These are phyloP conservation scores for Mycena filopes DNA, from an alignment of 768 basidiomycete species.

Conservation along the genomic window DNA sequence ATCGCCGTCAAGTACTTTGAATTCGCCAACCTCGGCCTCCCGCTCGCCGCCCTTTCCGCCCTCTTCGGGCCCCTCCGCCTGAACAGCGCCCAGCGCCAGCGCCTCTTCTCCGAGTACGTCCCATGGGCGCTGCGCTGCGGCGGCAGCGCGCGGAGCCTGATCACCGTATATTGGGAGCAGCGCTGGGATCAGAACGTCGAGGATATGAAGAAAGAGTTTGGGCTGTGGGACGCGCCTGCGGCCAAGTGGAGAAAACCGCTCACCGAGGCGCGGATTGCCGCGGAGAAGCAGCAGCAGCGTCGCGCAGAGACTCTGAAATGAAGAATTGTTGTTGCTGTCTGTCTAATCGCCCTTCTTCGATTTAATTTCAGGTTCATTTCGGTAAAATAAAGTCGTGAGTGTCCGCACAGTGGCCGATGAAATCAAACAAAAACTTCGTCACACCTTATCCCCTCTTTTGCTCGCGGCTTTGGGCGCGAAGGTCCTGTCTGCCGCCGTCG, in stretches of 20 bases:
- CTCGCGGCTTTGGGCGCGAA: too few relatives aligned
- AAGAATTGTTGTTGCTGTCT: neutral
- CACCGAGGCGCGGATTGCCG: conserved; percentile 67
- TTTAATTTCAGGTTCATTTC: conserved; percentile 33
- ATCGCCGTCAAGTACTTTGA: conserved; percentile 96
- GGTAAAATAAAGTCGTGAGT: conserved; percentile 20
- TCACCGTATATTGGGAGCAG: conserved; percentile 96
- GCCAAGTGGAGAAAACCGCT: conserved; percentile 76
- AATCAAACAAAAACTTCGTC: neutral
- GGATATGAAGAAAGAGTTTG: conserved; percentile 86
- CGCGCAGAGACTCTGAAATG: conserved; percentile 5
- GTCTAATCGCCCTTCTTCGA: conserved; percentile 9
- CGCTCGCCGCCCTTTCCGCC: conserved; percentile 86
- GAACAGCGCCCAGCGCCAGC: conserved; percentile 59
- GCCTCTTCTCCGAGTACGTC: conserved; percentile 83
- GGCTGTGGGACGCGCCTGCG: conserved; percentile 85
- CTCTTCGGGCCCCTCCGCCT: conserved; percentile 84
- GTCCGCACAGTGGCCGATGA: neutral
- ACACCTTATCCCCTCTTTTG: neutral
- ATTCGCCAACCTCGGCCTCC: conserved; percentile 90
- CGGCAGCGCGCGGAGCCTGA: conserved; percentile 74
- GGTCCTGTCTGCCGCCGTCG: too few relatives aligned
- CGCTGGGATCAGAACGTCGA: conserved; percentile 87
- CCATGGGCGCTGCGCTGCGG: conserved; percentile 95
- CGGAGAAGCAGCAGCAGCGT: conserved; percentile 39